Percentiles rank a stretch among this genome's conserved stretches.
phyloP scores from a whole-genome alignment of 805 yeast genomes.

The Metschnikowia drakensbergensis region DNA sequence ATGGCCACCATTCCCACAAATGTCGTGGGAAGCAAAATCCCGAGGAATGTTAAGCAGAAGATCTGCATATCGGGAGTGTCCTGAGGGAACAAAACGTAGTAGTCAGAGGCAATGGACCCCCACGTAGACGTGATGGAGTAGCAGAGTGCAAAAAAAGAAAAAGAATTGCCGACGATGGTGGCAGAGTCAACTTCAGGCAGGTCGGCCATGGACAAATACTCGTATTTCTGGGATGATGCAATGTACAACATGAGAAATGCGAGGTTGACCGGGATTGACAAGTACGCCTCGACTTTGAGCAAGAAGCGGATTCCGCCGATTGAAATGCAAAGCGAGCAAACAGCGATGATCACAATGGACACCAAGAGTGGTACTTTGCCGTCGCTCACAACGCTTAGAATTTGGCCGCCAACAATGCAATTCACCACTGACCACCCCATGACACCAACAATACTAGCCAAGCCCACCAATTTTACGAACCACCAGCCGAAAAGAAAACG shows the following conservation, averaged over 20 bases:
- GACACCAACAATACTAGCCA: constrained; percentile 70
- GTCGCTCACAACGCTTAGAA: constrained; percentile 60
- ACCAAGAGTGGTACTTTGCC: constrained; percentile 65
- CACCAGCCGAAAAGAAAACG: constrained; percentile 82
- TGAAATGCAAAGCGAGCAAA: constrained; percentile 61
- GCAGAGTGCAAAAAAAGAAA: constrained; percentile 67
- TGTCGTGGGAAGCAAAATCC: constrained; percentile 65
- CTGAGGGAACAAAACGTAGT: constrained; percentile 78
- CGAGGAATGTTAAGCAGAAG: constrained; percentile 59
- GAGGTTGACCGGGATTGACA: constrained; percentile 65
- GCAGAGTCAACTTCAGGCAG: constrained; percentile 12
- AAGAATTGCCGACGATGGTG: constrained; percentile 61
- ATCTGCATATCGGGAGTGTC: constrained; percentile 52
- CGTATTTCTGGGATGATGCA: constrained; percentile 48
- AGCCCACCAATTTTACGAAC: constrained; percentile 71
- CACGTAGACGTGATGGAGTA: constrained; percentile 83
- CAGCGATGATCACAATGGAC: constrained; percentile 70
- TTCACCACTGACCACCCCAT: constrained; percentile 96
- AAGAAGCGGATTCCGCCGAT: constrained; percentile 76
- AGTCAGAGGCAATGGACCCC: constrained; percentile 86
- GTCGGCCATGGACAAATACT: constrained; percentile 26
- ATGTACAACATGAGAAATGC: constrained; percentile 68
- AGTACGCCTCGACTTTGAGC: constrained; percentile 59
- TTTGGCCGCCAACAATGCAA: constrained; percentile 84
- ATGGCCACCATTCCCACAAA: constrained; percentile 75